Conservation (phyloP, 352 stramenopile genomes). For the Phytophthora rubi region DNA sequence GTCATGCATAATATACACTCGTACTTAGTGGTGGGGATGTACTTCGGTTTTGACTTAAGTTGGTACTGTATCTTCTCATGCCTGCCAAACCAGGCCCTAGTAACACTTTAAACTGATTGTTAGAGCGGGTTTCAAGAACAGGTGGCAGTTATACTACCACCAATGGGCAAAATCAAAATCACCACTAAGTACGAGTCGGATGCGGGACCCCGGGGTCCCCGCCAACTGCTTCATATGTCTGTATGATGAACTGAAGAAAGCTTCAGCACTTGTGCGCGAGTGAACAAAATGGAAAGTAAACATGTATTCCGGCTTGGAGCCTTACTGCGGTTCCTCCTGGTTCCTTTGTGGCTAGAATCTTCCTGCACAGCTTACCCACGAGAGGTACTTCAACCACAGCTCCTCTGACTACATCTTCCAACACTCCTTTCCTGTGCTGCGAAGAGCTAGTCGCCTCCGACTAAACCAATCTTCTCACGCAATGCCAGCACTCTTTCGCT, state of each 20-base stretch:
- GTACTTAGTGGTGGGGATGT: too few species aligned
- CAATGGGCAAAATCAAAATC: too few species aligned
- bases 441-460: background rate
- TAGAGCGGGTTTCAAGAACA: too few species aligned
- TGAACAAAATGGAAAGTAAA: background rate
- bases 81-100: too few species aligned
- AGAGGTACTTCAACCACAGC: background rate
- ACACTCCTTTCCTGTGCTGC: background rate
- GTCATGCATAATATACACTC: too few species aligned
- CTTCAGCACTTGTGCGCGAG: background rate
- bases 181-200: too few species aligned
- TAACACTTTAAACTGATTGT: too few species aligned
- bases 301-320: background rate
- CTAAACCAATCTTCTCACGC: background rate
- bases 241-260: background rate
- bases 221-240: too few species aligned
- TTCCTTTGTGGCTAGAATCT: background rate
- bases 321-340: background rate
- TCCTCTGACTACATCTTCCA: background rate
- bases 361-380: conserved; percentile 2
- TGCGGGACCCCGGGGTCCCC: too few species aligned
- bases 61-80: too few species aligned
- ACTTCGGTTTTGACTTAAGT: too few species aligned
- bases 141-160: too few species aligned
- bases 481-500: background rate